Percentiles rank a stretch among this genome's conserved stretches.
Conservation (phyloP, 78 protist species). For the Monosiga brevicollis region DNA sequence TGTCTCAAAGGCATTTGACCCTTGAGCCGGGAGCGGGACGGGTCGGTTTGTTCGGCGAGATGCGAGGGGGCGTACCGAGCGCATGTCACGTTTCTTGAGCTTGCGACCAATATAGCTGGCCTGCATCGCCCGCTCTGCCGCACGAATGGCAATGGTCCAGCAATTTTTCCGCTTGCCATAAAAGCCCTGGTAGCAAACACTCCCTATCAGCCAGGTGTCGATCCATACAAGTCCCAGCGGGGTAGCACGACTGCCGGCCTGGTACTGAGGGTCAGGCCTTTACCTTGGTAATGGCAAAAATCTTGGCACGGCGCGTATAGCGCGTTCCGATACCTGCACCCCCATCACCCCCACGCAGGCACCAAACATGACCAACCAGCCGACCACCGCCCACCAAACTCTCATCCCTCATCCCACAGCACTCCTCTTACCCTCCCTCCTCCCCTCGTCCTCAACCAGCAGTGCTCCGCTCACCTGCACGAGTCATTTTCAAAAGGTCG, state of each 20-base stretch:
- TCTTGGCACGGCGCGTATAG: too few relatives aligned
- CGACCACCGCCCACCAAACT: not conserved
- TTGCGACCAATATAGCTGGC: not conserved
- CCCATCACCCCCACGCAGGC: too few relatives aligned
- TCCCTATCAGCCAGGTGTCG: too few relatives aligned
- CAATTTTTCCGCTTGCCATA: not conserved
- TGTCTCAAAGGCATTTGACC: too few relatives aligned
- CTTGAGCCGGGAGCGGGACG: too few relatives aligned
- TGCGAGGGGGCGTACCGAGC: not conserved
- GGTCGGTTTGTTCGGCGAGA: too few relatives aligned
- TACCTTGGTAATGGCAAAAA: too few relatives aligned
- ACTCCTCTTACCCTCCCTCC: not conserved
- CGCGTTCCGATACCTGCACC: too few relatives aligned
- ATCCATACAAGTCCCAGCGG: too few relatives aligned
- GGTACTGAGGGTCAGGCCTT: too few relatives aligned
- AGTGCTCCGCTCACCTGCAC: not conserved
- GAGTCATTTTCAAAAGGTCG: not conserved
- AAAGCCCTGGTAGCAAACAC: too few relatives aligned
- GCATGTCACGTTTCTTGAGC: not conserved
- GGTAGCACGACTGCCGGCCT: too few relatives aligned
- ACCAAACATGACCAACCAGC: not conserved
- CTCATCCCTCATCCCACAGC: not conserved
- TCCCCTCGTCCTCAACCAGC: not conserved
- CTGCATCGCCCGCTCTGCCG: not conserved
- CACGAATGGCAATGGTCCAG: not conserved